Base-by-base conservation (phyloP, 495 filamentous ascomycete genomes). In the Penicillium maclennaniae region DNA sequence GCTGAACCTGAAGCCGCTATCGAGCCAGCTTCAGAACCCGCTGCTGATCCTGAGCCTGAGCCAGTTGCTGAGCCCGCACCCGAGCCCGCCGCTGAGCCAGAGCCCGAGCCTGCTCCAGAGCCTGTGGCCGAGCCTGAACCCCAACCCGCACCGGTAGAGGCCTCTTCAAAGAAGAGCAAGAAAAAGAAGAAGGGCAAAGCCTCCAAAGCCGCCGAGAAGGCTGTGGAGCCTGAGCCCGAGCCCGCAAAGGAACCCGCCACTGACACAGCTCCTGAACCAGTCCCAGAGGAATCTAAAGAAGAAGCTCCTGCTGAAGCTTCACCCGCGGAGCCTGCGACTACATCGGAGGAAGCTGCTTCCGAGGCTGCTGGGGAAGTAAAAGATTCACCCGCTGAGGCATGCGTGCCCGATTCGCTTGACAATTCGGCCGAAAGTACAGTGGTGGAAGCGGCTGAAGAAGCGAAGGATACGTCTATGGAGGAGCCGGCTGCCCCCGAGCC, bases 281-380 rank as follows among this genome's bases (percentile, higher is more conserved):
- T 26, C 3, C 34, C 45, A 1, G 46, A 52, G 45, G 44, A 47
- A 31, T 21, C 23, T n/a, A n/a, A n/a, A 23, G 5, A 23, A 7
- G 38, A 19, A 17, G 38, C 8, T 17, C 4, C 38, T 19, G 16
- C 38, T 16, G 37, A 39, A n/a, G 23, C 23, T 23, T 1, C 8
- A 39, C 27, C 27, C 27, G 31, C 8, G 15, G 31, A 34, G 9
- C 31, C 31, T 12, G 31, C 31, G 3, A 12, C 31, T 19, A 15
- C 38, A 51, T n/a, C 53, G 27, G 47, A 27, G 4, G 56, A 52
- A 47, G 49, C 50, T 9, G 28, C 34, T 14, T 15, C 47, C n/a
- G 51, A 43, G 14, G 23, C 19, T 7, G 17, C 37, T 3, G 6
- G 6, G 3, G 45, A 47, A 47, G 26, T n/a, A 17, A 40, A 20